Percentiles rank a stretch among this genome's conserved stretches.
Conservation (phyloP, 306 rosid genomes). For the Trifolium fragiferum region DNA sequence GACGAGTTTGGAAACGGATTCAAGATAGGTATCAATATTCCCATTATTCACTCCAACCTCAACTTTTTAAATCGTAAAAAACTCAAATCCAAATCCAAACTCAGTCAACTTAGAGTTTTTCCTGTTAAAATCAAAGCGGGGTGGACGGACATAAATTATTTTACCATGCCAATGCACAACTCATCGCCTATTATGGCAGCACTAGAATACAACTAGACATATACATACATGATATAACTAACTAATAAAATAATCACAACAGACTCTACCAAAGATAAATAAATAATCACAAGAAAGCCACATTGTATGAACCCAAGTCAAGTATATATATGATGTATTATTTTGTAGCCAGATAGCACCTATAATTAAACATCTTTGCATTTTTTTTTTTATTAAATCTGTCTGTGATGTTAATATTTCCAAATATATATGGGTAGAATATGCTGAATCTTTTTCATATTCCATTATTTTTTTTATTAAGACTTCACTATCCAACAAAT, state of each 20-base stretch:
- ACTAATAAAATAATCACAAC: not conserved
- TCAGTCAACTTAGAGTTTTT: too few relatives aligned
- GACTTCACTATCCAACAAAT: not conserved
- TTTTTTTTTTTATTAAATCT: constrained; percentile 15
- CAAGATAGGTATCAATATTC: too few relatives aligned
- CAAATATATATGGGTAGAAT: constrained; percentile 39
- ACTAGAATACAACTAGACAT: not conserved
- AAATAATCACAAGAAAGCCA: constrained; percentile 11
- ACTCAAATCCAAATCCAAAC: too few relatives aligned
- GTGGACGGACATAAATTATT: too few relatives aligned
- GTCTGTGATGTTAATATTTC: constrained; percentile 33
- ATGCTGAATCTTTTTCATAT: constrained; percentile 31
- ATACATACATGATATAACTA: not conserved
- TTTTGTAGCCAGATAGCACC: constrained; percentile 27
- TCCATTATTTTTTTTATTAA: constrained; percentile 7
- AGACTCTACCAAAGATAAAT: not conserved
- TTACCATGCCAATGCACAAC: too few relatives aligned
- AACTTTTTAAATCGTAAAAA: too few relatives aligned
- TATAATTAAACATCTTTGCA: not conserved
- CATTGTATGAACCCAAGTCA: constrained; percentile 36
- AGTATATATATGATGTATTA: constrained; percentile 26
- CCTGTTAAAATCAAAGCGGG: too few relatives aligned
- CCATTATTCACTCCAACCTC: too few relatives aligned
- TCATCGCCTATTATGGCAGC: not conserved
- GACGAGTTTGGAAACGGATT: too few relatives aligned